Evolutionary conservation across 129 eudicot species (phyloP).

Genomic region (Scalesia atractyloides): DNA sequence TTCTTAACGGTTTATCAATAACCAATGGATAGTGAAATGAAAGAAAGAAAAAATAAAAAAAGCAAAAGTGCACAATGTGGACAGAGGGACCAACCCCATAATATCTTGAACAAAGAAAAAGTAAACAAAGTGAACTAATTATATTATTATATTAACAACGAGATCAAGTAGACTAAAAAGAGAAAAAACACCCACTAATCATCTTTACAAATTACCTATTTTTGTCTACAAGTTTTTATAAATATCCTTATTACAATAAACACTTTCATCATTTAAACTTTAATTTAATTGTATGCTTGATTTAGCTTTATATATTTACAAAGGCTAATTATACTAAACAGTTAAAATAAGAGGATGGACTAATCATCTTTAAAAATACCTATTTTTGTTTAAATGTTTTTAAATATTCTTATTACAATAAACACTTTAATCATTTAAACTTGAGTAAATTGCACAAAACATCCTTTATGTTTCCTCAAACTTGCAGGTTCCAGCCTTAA

Average conservation of each 20-base stretch:
- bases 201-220: constrained; percentile 10
- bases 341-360: no score
- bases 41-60: not conserved
- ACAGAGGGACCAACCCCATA: constrained; percentile 22
- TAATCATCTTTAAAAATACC: constrained; percentile 16
- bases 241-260: not conserved
- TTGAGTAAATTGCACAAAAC: no score
- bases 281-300: not conserved
- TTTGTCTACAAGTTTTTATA: constrained; percentile 1
- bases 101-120: constrained; percentile 38
- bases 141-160: constrained; percentile 33
- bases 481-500: no score
- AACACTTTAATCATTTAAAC: not conserved
- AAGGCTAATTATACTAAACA: no score
- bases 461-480: no score
- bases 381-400: not conserved
- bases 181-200: constrained; percentile 25
- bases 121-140: constrained; percentile 32
- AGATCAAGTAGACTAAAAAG: constrained; percentile 31
- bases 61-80: constrained; percentile 28
- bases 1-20: not conserved
- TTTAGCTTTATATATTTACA: not conserved
- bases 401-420: not conserved
- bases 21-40: not conserved
- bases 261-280: not conserved